Conservation (phyloP, 1,284 basidiomycete species). For the Amylostereum areolatum region DNA sequence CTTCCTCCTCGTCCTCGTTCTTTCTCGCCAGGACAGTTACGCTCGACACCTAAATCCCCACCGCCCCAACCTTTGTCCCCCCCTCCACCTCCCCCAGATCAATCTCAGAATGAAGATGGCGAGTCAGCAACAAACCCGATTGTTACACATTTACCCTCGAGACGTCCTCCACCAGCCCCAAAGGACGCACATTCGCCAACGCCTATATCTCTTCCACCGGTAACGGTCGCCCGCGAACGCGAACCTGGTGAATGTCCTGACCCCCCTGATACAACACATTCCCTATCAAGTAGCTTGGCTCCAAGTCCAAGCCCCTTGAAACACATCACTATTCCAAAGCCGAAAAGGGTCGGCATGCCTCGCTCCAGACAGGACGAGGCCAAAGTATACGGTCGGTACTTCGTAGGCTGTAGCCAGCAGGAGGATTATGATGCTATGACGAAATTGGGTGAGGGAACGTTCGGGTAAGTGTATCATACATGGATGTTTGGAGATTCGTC, state of each 20-base stretch:
- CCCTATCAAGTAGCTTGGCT: neutral
- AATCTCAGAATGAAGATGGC: slow-evolving; percentile 19
- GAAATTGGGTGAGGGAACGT: slow-evolving; percentile 93
- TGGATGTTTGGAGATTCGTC: slow-evolving; percentile 9
- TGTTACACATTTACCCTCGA: slow-evolving; percentile 28
- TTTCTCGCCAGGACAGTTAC: neutral
- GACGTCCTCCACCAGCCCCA: slow-evolving; percentile 43
- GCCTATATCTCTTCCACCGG: slow-evolving; percentile 20
- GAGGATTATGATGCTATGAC: slow-evolving; percentile 76
- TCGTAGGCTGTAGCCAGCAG: slow-evolving; percentile 74
- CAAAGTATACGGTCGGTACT: slow-evolving; percentile 57
- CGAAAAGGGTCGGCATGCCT: slow-evolving; percentile 26
- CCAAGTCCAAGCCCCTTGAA: slow-evolving; percentile 2
- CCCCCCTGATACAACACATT: neutral
- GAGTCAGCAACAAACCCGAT: slow-evolving; percentile 26
- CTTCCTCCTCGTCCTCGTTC: slow-evolving; percentile 7
- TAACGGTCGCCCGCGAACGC: too few species aligned
- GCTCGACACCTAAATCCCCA: slow-evolving; percentile 17
- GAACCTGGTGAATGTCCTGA: too few species aligned
- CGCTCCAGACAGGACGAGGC: slow-evolving; percentile 63
- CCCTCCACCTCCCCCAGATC: slow-evolving; percentile 16
- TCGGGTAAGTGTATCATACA: slow-evolving; percentile 58
- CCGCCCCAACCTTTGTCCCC: slow-evolving; percentile 29
- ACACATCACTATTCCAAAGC: neutral
- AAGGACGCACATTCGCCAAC: slow-evolving; percentile 37